Base-by-base conservation (phyloP, 1,284 basidiomycete genomes). In the Coniophora puteana region DNA sequence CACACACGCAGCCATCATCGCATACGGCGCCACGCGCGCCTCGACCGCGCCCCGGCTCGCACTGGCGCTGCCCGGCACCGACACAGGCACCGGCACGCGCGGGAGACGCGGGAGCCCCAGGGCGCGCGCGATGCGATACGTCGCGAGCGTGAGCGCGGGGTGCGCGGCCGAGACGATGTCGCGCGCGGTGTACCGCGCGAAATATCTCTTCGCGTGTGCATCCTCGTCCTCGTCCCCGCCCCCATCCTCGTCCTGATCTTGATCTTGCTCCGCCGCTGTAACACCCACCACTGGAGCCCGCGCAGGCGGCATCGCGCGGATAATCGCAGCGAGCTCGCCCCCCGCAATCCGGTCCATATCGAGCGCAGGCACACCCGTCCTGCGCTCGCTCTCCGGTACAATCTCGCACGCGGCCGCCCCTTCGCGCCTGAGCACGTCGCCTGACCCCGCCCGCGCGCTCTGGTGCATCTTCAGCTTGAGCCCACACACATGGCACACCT, bases 391-490 rank as follows among this genome's bases (percentile, higher is more conserved):
- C 18, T 61, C 58, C n/a, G 52, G 33, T 43, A 62, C 59, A 4
- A 61, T 42, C 27, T 38, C 24, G 29, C 58, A 60, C 8, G 45
- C 36, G 61, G 61, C 62, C 14, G 36, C 13, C 5, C 20, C 20
- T 31, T 61, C 61, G 8, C 16, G 44, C 36, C 57, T 60, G 25
- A 40, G 14, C 21, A 43, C 31, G 14, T 50, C 46, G n/a, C n/a
- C n/a, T n/a, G n/a, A n/a, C n/a, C n/a, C n/a, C n/a, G n/a, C n/a
- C n/a, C n/a, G n/a, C 20, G 50, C 52, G 32, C 44, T 49, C 16
- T 46, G 47, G 38, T 60, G 62, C 30, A 51, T 36, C 12, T 53
- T 49, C 31, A 41, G 60, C 42, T 51, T 64, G 17, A 62, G 53
- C n/a, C 62, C 61, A 32, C 62, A 64, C 8, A 36, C 39, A 11